Conservation (phyloP, 179 eudicot species). For the Patellifolia procumbens region DNA sequence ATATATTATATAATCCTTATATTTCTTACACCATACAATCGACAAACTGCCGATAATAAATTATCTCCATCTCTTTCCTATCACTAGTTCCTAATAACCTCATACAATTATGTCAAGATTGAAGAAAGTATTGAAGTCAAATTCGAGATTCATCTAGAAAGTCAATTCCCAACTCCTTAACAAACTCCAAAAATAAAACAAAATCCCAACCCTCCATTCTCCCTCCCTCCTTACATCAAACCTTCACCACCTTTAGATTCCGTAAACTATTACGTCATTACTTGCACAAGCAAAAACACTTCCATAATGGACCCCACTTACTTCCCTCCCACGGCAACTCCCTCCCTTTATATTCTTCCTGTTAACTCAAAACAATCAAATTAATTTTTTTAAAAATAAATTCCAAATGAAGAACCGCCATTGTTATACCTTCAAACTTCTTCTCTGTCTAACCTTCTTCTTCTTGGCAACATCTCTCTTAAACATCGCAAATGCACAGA, state of each 20-base stretch:
- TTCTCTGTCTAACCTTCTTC: background rate
- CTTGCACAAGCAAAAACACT: background rate
- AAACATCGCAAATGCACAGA: slow-evolving; percentile 28
- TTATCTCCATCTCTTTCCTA: too few species aligned
- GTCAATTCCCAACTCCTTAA: background rate
- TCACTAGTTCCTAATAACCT: too few species aligned
- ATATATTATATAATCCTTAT: too few species aligned
- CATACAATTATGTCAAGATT: too few species aligned
- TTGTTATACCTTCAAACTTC: background rate
- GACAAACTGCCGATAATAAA: too few species aligned
- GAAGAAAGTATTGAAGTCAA: too few species aligned
- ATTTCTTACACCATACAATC: too few species aligned
- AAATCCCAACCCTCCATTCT: background rate
- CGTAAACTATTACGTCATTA: background rate
- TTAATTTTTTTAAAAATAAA: too few species aligned
- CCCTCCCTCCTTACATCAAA: background rate
- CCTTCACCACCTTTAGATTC: background rate
- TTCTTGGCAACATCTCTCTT: background rate
- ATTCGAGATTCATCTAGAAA: slow-evolving; percentile 7
- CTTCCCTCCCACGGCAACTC: slow-evolving; percentile 24
- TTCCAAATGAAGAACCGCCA: slow-evolving; percentile 9
- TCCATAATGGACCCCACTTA: slow-evolving; percentile 3
- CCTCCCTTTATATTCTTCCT: background rate
- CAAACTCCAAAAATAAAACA: background rate
- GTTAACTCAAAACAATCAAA: background rate